A percentile compares a stretch with the other conserved stretches of the same genome.
Evolutionary conservation across 2,329 filamentous ascomycete species (phyloP).

Genomic region (Davidsoniella virescens): DNA sequence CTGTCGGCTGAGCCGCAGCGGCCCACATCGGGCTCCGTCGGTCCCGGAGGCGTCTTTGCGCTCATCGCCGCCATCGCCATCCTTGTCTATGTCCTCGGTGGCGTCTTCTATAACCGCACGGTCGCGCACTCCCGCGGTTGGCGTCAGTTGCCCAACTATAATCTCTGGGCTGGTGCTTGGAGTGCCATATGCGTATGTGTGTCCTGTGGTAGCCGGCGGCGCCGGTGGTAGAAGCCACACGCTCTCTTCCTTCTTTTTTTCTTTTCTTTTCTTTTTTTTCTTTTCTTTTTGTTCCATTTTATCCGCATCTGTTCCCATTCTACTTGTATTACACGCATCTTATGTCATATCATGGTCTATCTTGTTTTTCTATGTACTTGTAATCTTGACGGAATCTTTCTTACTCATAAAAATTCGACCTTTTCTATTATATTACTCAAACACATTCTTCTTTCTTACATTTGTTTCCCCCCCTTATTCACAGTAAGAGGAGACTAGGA

Average conservation of each 20-base stretch:
- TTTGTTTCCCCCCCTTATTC: constrained; percentile 6
- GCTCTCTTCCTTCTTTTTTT: background rate
- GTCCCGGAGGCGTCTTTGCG: constrained; percentile 65
- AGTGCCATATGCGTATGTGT: constrained; percentile 12
- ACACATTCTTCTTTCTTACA: constrained; percentile 11
- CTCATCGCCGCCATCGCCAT: constrained; percentile 67
- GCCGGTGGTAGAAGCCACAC: constrained; percentile 7
- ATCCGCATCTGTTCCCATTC: background rate
- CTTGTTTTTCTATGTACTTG: background rate
- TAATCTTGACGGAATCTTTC: background rate
- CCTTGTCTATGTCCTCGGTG: constrained; percentile 77
- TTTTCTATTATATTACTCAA: background rate
- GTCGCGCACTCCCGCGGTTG: constrained; percentile 89
- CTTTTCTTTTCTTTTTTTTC: background rate
- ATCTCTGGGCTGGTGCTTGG: constrained; percentile 76
- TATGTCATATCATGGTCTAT: background rate
- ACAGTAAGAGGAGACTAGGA: too few relatives aligned
- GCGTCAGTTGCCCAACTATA: constrained; percentile 90
- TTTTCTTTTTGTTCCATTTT: background rate
- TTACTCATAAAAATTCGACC: too few relatives aligned
- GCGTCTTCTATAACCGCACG: constrained; percentile 87
- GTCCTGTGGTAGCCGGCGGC: constrained; percentile 9
- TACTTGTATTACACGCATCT: background rate
- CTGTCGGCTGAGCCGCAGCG: constrained; percentile 50
- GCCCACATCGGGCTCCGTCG: constrained; percentile 43